Percentiles rank a stretch among this genome's conserved stretches.
Conservation (phyloP, 2,329 filamentous ascomycete species). For the Hypoxylon sp. region DNA sequence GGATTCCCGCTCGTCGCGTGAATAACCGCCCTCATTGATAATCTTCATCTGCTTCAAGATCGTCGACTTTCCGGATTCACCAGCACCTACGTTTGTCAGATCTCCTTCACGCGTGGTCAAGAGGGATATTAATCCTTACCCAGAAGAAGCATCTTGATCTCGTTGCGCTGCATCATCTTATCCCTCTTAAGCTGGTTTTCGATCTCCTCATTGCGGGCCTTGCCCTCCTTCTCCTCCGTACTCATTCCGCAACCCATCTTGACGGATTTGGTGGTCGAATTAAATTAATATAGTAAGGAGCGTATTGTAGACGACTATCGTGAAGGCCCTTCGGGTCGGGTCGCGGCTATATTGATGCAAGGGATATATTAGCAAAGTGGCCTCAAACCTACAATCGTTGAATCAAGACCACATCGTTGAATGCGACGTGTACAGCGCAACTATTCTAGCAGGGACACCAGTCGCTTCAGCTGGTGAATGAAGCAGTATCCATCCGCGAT, state of each 20-base stretch:
- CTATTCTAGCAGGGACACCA: neutral
- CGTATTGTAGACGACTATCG: conserved; percentile 22
- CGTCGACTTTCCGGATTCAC: conserved; percentile 96
- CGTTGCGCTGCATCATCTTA: conserved; percentile 98
- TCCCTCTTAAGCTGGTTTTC: conserved; percentile 99
- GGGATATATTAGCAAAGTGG: conserved; percentile 21
- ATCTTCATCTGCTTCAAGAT: conserved; percentile 99
- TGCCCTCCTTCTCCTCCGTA: conserved; percentile 99
- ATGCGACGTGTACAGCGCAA: neutral
- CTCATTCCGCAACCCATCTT: conserved; percentile 99
- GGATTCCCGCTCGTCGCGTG: conserved; percentile 82
- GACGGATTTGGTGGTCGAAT: conserved; percentile 57
- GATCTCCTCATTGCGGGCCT: conserved; percentile 99
- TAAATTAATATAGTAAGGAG: conserved; percentile 30
- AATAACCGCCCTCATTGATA: conserved; percentile 99
- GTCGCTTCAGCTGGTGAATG: neutral
- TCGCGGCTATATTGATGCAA: conserved; percentile 24
- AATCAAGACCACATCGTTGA: neutral
- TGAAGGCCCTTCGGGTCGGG: conserved; percentile 13
- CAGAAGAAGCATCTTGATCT: conserved; percentile 99
- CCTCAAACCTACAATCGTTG: too few relatives aligned
- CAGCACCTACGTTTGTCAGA: conserved; percentile 76
- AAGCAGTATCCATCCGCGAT: neutral
- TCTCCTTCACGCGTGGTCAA: conserved; percentile 8
- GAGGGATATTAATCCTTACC: conserved; percentile 70